Conservation (phyloP, 2,329 filamentous ascomycete species). For the Lachnellula suecica region DNA sequence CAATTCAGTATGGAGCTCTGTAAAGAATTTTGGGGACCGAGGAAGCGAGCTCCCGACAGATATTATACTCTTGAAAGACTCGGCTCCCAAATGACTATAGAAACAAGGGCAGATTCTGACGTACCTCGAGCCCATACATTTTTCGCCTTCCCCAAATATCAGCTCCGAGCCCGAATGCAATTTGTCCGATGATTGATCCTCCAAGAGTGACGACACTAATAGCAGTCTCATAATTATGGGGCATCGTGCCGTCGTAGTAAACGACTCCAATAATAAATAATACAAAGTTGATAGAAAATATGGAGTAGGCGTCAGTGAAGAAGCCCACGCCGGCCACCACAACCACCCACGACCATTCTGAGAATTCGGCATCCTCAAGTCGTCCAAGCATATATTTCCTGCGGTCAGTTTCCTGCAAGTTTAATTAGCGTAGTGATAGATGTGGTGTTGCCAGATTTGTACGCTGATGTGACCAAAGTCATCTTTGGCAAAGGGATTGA, state of each 20-base stretch:
- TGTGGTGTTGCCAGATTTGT: background rate
- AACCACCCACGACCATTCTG: slow-evolving; percentile 45
- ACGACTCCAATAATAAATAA: slow-evolving; percentile 73
- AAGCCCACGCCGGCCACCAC: slow-evolving; percentile 79
- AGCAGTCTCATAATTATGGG: slow-evolving; percentile 65
- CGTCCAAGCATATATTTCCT: slow-evolving; percentile 21
- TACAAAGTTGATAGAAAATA: slow-evolving; percentile 78
- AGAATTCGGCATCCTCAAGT: slow-evolving; percentile 21
- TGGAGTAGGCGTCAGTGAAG: slow-evolving; percentile 79
- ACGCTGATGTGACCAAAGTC: slow-evolving; percentile 24
- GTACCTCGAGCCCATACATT: slow-evolving; percentile 83
- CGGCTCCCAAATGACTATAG: too few species aligned
- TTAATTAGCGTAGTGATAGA: background rate
- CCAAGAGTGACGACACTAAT: slow-evolving; percentile 81
- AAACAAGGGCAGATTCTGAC: too few species aligned
- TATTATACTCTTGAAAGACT: too few species aligned
- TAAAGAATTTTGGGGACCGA: too few species aligned
- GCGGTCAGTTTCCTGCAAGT: slow-evolving; percentile 21
- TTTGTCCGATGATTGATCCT: slow-evolving; percentile 76
- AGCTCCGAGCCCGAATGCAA: slow-evolving; percentile 75
- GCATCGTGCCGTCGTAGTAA: slow-evolving; percentile 64
- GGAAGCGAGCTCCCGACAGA: too few species aligned
- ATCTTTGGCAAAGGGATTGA: slow-evolving; percentile 22
- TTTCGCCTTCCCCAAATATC: slow-evolving; percentile 74
- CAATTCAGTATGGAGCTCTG: too few species aligned